phyloP scores from a whole-genome alignment of 192 early-diverging fungal species.

The Entomortierella beljakovae region DNA sequence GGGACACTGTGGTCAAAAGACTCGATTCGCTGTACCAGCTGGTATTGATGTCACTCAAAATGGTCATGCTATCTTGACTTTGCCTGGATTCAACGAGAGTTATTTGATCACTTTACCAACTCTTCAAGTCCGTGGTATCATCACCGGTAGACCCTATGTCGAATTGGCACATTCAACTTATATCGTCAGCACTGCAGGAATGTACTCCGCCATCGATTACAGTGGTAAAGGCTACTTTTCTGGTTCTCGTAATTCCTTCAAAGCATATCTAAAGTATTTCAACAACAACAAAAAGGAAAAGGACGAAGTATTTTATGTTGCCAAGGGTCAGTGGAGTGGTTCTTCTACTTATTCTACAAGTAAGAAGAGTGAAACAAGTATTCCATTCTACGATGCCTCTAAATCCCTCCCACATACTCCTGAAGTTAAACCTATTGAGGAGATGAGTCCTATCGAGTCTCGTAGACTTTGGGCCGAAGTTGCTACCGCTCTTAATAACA shows the following conservation, averaged over 20 bases:
- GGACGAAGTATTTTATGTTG: constrained; percentile 7
- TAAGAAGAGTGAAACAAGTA: constrained; percentile 49
- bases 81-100: constrained; percentile 69
- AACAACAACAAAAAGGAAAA: neutral
- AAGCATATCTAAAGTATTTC: constrained; percentile 55
- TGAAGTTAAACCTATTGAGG: constrained; percentile 63
- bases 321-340: constrained; percentile 74
- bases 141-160: constrained; percentile 57
- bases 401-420: constrained; percentile 64
- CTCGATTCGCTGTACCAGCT: constrained; percentile 82
- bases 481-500: constrained; percentile 69
- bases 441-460: constrained; percentile 74
- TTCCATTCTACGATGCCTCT: constrained; percentile 71
- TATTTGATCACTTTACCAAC: constrained; percentile 81
- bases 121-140: constrained; percentile 78
- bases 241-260: constrained; percentile 82
- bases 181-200: constrained; percentile 28
- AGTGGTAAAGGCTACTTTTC: constrained; percentile 80
- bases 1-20: constrained; percentile 69
- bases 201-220: constrained; percentile 71
- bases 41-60: constrained; percentile 76
- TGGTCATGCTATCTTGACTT: constrained; percentile 74
- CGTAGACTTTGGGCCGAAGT: constrained; percentile 79
- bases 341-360: constrained; percentile 60
- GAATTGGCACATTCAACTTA: constrained; percentile 33